Percentiles rank a stretch among this genome's conserved stretches.
Conservation (phyloP, 2,329 filamentous ascomycete genomes). For the Aureobasidium melanogenum region DNA sequence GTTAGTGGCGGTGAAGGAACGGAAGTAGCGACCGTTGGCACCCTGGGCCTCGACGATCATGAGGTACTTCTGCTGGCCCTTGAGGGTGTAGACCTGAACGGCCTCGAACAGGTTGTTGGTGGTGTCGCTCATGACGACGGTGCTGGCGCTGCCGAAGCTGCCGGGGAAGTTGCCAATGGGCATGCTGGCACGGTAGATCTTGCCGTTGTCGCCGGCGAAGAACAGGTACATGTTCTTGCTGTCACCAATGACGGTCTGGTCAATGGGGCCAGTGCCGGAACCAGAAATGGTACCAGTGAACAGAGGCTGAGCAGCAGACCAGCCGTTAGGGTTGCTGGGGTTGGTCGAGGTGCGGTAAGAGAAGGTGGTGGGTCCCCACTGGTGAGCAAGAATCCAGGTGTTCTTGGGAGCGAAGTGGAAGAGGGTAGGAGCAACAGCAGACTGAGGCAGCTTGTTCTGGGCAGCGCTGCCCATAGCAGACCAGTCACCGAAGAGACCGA, state of each 20-base stretch:
- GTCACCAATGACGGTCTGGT: constrained; percentile 57
- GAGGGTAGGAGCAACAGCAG: constrained; percentile 50
- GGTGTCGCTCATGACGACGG: constrained; percentile 46
- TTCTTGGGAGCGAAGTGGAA: constrained; percentile 55
- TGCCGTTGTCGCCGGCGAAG: constrained; percentile 59
- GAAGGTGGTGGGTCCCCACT: constrained; percentile 54
- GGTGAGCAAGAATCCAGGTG: constrained; percentile 57
- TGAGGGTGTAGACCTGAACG: constrained; percentile 55
- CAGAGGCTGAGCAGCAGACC: constrained; percentile 46
- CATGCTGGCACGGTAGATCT: constrained; percentile 57
- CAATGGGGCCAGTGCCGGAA: constrained; percentile 48
- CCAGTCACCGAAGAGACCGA: constrained; percentile 47
- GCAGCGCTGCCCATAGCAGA: constrained; percentile 40
- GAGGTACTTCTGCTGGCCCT: constrained; percentile 49
- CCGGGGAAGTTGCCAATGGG: constrained; percentile 54
- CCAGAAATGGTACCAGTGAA: constrained; percentile 47
- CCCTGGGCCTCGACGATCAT: constrained; percentile 61
- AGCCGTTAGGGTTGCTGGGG: constrained; percentile 49
- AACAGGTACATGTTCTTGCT: constrained; percentile 56
- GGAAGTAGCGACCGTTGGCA: constrained; percentile 52
- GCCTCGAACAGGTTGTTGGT: constrained; percentile 55
- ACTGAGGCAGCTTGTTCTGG: constrained; percentile 43
- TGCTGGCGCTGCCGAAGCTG: constrained; percentile 45
- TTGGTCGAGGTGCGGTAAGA: constrained; percentile 51
- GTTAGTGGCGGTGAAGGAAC: constrained; percentile 53